These are phyloP conservation scores for Forsythia suspensa DNA, from an alignment of 257 asterid species.

Conservation along the genomic window DNA sequence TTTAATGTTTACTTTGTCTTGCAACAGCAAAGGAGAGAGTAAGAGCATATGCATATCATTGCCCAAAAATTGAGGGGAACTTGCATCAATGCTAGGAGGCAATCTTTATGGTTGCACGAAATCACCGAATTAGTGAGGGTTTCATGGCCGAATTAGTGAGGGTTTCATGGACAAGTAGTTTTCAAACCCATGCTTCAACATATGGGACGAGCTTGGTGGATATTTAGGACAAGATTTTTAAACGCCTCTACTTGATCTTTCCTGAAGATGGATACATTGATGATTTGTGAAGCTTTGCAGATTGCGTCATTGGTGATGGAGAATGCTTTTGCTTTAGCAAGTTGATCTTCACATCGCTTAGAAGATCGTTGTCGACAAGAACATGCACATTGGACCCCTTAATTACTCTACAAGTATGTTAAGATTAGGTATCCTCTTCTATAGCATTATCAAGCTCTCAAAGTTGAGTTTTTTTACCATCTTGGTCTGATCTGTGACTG, in stretches of 20 bases:
- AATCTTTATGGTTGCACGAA: neutral
- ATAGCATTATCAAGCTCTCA: neutral
- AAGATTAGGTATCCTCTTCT: neutral
- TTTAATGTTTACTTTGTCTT: neutral
- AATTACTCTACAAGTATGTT: neutral
- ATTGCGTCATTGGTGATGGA: neutral
- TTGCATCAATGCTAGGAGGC: neutral
- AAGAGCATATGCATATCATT: neutral
- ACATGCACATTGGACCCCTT: neutral
- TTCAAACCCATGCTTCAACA: neutral
- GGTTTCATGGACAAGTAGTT: constrained; percentile 10
- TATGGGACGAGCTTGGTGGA: constrained; percentile 3
- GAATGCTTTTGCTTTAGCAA: neutral
- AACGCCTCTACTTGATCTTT: constrained; percentile 3
- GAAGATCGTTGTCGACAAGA: neutral
- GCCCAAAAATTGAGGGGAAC: neutral
- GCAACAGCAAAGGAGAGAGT: constrained; percentile 3
- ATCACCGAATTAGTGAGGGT: neutral
- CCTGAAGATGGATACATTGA: neutral
- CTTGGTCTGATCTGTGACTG: neutral
- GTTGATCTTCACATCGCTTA: neutral
- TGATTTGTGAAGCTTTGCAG: constrained; percentile 3
- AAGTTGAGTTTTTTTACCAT: constrained; percentile 14
- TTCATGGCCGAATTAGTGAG: neutral
- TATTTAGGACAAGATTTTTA: neutral